Evolutionary conservation across 2,329 filamentous ascomycete species (phyloP), one percentile per base, ranked within the genome.

Genomic region (Aspergillus awamori): DNA sequence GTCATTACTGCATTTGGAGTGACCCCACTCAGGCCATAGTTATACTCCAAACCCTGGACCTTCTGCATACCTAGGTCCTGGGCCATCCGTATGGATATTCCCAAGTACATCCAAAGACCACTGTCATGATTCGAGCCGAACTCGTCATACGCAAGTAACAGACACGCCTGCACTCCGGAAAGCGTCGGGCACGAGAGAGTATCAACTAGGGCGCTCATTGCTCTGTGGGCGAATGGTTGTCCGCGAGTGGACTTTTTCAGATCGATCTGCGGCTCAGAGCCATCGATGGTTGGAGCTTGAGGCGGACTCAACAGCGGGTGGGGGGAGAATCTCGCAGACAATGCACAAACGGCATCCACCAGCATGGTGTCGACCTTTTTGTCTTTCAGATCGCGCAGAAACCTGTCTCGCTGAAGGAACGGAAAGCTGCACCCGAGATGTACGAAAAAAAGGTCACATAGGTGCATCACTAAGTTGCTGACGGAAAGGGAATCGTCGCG

Each of bases 51-150:
- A 0, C 92, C 92, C 65, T 93, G 89, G 15, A 90, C 82, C 65
- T 93, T 96, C 67, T 94, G 91, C 65, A 96, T 82, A 0, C 93
- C 92, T 8, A 96, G 77, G 70, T 93, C 89, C 62, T 91, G 86
- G 0, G 89, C 89, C 87, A 93, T 90, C 4, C 92, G 88, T 62
- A 96, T 96, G 0, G 92, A 89, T 55, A 94, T 88, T 0, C 92
- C 93, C 1, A 96, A 82, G 71, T 96, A 96, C 92, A 96, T 96
- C 92, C 93, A 97, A 6, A 97, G 77, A 0, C 92, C 91, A 73
- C 92, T 96, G 70, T 96, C 93, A 68, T 93, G 91, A 66, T 92
- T 91, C 10, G 91, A 90, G 1, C 92, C 93, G 67, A 97, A 96
- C 47, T 93, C 89, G 67, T 96, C 92, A 70, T 96, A 96, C 0